Base-by-base conservation (phyloP, 2,329 filamentous ascomycete species). In the Clonostachys rhizophaga region DNA sequence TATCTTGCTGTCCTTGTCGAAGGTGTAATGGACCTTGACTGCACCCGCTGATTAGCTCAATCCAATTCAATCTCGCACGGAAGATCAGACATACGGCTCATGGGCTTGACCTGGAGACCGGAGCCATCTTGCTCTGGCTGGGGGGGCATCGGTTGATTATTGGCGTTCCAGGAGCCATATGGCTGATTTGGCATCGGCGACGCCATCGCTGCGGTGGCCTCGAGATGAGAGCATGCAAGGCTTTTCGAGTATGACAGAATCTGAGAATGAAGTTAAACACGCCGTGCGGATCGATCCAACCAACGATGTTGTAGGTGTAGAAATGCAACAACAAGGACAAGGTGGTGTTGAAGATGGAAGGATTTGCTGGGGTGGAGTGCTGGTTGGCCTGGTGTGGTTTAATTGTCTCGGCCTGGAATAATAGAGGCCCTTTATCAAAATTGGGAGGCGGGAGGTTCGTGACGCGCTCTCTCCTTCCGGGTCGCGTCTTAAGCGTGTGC, bases 1-100 rank as follows among this genome's bases (percentile, higher is more conserved):
- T 53, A 90, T 86, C 68, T 91, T 91, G 69, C 83, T 86, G 55
- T 92, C 86, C 61, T 86, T 84, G 65, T 97, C 91, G 69, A 97
- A 96, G 34, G 91, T 96, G 69, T 97, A 99, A 51, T 95, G 84
- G 44, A 97, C 87, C 76, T 97, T 97, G 67, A 97, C 91, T 95
- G 66, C 40, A 55, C 36, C 40, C 18, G 34, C 2, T 14, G 4
- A 34, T 47, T 33, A 47, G 40, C 40, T 43, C 33, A 17, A n/a
- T 14, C 10, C 20, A n/a, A 12, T 11, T 13, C 14, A 17, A 18
- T n/a, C 9, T 16, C 16, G 42, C 18, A 54, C 42, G 46, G 44
- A 44, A 46, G 46, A 54, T 42, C 48, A 44, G 48, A 71, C 83
- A 64, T 81, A 87, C 84, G 75, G 68, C 83, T 83, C 82, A 89